phyloP scores from a whole-genome alignment of 164 flowering plant species.

The Stephania yunnanensis region DNA sequence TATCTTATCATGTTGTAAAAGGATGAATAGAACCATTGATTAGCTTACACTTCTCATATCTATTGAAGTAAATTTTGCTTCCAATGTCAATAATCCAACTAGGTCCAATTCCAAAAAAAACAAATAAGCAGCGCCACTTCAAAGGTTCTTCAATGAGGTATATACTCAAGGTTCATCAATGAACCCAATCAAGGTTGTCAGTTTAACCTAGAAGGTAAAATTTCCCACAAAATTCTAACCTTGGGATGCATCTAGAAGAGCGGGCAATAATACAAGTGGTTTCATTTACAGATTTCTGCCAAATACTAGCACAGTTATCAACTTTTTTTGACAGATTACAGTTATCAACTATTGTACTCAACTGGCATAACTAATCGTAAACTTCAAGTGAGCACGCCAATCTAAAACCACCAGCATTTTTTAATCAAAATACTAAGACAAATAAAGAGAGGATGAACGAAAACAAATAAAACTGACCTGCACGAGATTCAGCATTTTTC shows the following conservation, averaged over 20 bases:
- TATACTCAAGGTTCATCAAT: neutral
- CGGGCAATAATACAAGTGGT: neutral
- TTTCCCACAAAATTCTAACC: neutral
- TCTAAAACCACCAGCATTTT: neutral
- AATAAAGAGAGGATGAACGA: neutral
- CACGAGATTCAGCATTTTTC: slow-evolving; percentile 90
- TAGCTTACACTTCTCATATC: neutral
- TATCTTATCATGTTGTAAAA: neutral
- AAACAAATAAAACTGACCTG: slow-evolving; percentile 45
- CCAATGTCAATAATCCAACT: no score
- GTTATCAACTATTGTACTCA: neutral
- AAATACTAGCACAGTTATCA: neutral
- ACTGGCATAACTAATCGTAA: neutral
- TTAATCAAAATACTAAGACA: neutral
- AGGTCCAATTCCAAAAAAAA: neutral
- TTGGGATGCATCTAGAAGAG: neutral
- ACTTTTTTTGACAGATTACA: neutral
- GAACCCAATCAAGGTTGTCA: neutral
- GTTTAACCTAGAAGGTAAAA: neutral
- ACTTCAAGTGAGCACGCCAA: neutral
- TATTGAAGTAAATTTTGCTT: no score
- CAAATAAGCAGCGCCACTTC: neutral
- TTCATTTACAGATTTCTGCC: neutral
- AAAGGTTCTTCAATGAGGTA: neutral
- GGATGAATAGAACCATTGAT: neutral